These are phyloP conservation scores for Aureobasidium sp. DNA, from an alignment of 2,329 filamentous ascomycete species.

Conservation along the genomic window DNA sequence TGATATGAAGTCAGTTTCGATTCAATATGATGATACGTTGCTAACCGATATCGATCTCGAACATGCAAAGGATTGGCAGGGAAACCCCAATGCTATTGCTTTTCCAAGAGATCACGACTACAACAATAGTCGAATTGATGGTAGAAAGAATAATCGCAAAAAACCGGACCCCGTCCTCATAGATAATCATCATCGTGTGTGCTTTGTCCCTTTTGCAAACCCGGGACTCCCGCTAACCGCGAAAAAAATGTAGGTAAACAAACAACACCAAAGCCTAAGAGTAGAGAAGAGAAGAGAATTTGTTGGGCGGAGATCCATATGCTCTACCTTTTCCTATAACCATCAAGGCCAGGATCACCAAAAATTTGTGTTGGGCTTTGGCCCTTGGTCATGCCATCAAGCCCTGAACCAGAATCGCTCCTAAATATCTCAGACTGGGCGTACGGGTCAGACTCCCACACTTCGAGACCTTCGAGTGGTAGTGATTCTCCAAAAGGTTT, in stretches of 20 bases:
- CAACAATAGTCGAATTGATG: background rate
- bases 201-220: background rate
- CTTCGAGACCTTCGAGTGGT: constrained; percentile 50
- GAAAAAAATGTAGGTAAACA: background rate
- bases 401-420: constrained; percentile 13
- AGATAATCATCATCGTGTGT: background rate
- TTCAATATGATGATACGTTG: no score
- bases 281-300: background rate
- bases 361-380: constrained; percentile 20
- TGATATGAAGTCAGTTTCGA: no score
- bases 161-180: background rate
- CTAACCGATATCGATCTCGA: no score
- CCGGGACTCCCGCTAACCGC: background rate
- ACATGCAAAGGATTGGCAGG: no score
- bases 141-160: background rate
- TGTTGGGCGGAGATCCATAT: background rate
- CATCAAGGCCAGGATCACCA: constrained; percentile 24
- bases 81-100: no score
- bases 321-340: constrained; percentile 14
- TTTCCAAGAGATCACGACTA: background rate
- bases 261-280: background rate
- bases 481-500: constrained; percentile 54
- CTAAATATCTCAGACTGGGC: constrained; percentile 6
- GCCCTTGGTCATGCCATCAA: constrained; percentile 14
- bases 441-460: constrained; percentile 43